A percentile compares a stretch with the other conserved stretches of the same genome.
These are phyloP conservation scores for Marchantia paleacea DNA, from an alignment of 225 moss, liverwort and hornwort species.

Conservation along the genomic window DNA sequence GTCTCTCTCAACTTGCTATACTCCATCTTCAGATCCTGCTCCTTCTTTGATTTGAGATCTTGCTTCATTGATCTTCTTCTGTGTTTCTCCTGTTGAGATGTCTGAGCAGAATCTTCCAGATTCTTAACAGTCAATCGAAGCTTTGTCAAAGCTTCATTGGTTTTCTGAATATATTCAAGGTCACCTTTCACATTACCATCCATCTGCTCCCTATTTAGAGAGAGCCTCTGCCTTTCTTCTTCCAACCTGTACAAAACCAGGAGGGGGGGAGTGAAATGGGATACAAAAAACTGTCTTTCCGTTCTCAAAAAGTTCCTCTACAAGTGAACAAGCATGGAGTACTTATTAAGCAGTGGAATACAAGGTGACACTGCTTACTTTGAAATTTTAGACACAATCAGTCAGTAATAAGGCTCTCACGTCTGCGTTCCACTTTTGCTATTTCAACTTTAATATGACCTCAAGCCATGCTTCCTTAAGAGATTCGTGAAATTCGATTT, in stretches of 20 bases:
- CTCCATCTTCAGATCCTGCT: conserved; percentile 54
- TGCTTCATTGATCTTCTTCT: conserved; percentile 45
- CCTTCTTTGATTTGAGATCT: conserved; percentile 44
- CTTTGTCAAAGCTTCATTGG: conserved; percentile 58
- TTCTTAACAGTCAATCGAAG: conserved; percentile 59
- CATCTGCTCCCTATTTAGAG: conserved; percentile 38
- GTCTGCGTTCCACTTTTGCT: too few species aligned
- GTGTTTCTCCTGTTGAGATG: conserved; percentile 50
- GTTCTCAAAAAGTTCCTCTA: too few species aligned
- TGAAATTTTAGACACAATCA: too few species aligned
- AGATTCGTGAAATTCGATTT: too few species aligned
- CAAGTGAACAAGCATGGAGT: too few species aligned
- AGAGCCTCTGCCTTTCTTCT: conserved; percentile 47
- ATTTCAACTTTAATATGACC: too few species aligned
- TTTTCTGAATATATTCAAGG: conserved; percentile 38
- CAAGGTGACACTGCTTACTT: too few species aligned
- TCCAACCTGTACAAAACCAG: conserved; percentile 43
- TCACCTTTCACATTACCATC: conserved; percentile 22
- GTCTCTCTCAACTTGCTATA: conserved; percentile 55
- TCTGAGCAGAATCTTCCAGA: conserved; percentile 55
- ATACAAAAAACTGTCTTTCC: neutral
- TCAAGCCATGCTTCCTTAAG: too few species aligned
- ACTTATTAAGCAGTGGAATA: too few species aligned
- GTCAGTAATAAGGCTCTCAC: too few species aligned
- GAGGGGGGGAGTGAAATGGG: neutral